These are phyloP conservation scores for Rhypophila decipiens DNA, from an alignment of 495 filamentous ascomycete genomes.

Conservation along the genomic window DNA sequence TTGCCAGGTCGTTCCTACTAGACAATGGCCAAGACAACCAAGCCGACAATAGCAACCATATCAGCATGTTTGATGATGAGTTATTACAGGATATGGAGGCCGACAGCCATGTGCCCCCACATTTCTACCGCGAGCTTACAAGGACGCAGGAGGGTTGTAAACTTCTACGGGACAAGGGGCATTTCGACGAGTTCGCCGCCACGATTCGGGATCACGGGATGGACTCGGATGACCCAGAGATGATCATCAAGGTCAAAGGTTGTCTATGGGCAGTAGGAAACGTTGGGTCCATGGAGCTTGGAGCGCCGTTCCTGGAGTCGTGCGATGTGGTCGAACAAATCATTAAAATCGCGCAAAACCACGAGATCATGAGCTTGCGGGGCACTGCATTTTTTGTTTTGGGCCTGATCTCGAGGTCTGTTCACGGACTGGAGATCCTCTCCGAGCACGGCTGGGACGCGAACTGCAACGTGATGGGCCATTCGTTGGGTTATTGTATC, in stretches of 20 bases:
- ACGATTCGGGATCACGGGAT: constrained; percentile 80
- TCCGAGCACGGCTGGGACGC: constrained; percentile 86
- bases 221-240: constrained; percentile 78
- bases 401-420: constrained; percentile 83
- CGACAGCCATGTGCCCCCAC: constrained; percentile 69
- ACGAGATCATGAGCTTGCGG: constrained; percentile 83
- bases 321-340: constrained; percentile 80
- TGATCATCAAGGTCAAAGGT: constrained; percentile 89
- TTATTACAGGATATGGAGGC: constrained; percentile 38
- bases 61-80: constrained; percentile 48
- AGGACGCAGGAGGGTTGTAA: constrained; percentile 88
- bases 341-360: constrained; percentile 76
- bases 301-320: constrained; percentile 84
- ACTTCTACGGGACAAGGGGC: constrained; percentile 82
- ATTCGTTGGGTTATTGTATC: constrained; percentile 79
- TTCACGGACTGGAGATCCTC: constrained; percentile 86
- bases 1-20: constrained; percentile 81
- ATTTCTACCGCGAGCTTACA: constrained; percentile 94
- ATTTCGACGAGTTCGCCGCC: constrained; percentile 86
- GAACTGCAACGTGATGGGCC: constrained; percentile 74
- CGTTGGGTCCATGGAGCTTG: constrained; percentile 95
- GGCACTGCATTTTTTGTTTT: constrained; percentile 96
- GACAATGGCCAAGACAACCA: constrained; percentile 35
- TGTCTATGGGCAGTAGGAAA: constrained; percentile 98
- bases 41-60: constrained; percentile 38